Evolutionary conservation across 78 protist species (phyloP).

Genomic region (Monocercomonoides exilis): DNA sequence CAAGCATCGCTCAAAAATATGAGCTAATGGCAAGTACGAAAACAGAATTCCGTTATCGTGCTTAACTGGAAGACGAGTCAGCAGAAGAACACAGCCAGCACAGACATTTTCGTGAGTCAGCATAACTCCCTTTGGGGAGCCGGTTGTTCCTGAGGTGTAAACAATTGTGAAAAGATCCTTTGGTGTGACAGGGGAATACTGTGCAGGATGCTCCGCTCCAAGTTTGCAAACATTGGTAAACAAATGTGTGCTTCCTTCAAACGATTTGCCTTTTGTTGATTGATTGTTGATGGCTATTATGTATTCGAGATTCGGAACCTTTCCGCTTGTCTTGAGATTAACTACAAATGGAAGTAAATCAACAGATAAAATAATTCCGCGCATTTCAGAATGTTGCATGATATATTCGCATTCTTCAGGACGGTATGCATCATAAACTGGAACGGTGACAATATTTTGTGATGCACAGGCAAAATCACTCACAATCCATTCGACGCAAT

Average conservation of each 20-base stretch:
- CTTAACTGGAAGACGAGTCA: background rate
- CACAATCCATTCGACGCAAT: background rate
- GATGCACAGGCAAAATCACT: background rate
- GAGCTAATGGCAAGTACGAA: slow-evolving; percentile 9
- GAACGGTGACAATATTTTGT: background rate
- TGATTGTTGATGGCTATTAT: background rate
- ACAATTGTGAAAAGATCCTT: background rate
- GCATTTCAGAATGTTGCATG: background rate
- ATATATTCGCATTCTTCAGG: background rate
- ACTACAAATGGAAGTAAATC: background rate
- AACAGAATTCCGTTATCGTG: background rate
- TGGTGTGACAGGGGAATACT: background rate
- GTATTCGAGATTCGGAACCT: background rate
- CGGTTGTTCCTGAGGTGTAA: slow-evolving; percentile 14
- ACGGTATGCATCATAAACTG: background rate
- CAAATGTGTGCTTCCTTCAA: background rate
- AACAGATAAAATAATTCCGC: background rate
- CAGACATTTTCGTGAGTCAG: background rate
- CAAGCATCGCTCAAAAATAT: background rate
- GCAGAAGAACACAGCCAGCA: background rate
- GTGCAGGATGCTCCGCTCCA: background rate
- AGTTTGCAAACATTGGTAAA: background rate
- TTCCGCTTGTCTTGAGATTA: background rate
- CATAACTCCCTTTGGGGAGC: background rate
- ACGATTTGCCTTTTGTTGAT: background rate